Conservation (phyloP, 495 filamentous ascomycete species). For the Neurospora tetrasperma region DNA sequence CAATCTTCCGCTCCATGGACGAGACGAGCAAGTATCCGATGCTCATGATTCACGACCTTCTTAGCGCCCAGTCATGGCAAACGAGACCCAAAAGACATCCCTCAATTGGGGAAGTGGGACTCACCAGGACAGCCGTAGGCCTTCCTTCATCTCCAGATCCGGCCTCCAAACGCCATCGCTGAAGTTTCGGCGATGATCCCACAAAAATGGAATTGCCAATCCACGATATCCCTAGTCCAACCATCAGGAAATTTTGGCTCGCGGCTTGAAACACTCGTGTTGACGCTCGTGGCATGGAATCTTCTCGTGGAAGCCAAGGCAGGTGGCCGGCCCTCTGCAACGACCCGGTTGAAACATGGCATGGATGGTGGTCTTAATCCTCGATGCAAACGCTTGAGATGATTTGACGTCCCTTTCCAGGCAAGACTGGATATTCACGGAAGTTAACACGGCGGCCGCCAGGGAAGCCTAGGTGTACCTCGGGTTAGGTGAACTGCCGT, state of each 20-base stretch:
- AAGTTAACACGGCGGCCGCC: not conserved
- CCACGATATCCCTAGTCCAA: not conserved
- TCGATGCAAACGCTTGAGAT: not conserved
- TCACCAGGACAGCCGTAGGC: not conserved
- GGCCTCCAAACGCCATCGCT: not conserved
- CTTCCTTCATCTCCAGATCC: not conserved
- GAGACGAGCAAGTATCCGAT: not conserved
- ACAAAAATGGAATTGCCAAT: not conserved
- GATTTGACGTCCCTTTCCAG: not conserved
- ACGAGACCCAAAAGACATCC: not conserved
- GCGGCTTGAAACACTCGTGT: not conserved
- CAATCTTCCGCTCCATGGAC: not conserved
- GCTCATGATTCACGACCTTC: not conserved
- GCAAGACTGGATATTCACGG: not conserved
- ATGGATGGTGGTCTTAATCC: not conserved
- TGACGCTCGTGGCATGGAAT: not conserved
- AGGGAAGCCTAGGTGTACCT: not conserved
- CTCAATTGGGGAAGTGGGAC: not conserved
- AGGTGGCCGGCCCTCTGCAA: not conserved
- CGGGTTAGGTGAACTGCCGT: not conserved
- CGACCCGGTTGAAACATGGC: not conserved
- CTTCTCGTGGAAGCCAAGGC: not conserved
- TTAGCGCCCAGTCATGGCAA: not conserved
- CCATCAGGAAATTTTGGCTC: not conserved
- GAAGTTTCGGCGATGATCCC: not conserved